A percentile compares a stretch with the other conserved stretches of the same genome.
Evolutionary conservation across 2,329 filamentous ascomycete genomes (phyloP).

Genomic region (Monilinia polystroma): DNA sequence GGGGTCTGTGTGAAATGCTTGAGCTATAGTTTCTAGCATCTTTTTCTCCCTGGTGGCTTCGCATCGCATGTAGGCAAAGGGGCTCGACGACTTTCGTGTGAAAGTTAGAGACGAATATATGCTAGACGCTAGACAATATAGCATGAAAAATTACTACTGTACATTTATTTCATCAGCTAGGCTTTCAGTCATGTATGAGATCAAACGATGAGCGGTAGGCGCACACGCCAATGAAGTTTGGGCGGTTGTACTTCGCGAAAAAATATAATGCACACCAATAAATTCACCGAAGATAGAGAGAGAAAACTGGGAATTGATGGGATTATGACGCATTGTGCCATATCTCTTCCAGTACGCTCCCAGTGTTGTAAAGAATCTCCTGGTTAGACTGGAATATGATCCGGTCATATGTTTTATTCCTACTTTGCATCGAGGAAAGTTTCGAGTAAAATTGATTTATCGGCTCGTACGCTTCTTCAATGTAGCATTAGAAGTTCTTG

Average conservation of each 20-base stretch:
- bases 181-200: background rate
- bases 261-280: background rate
- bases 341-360: background rate
- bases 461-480: background rate
- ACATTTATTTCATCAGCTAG: background rate
- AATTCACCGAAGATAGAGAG: background rate
- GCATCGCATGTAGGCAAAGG: background rate
- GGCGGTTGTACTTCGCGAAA: background rate
- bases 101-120: background rate
- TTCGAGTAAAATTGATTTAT: background rate
- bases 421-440: background rate
- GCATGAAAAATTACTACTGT: too few species aligned
- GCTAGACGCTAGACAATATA: background rate
- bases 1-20: too few species aligned
- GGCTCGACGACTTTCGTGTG: background rate
- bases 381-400: background rate
- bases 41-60: too few species aligned
- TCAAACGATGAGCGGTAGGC: background rate
- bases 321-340: background rate
- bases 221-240: background rate
- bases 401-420: background rate
- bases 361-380: background rate
- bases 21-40: too few species aligned
- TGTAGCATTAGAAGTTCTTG: background rate
- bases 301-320: background rate